Evolutionary conservation across 1,284 basidiomycete genomes (phyloP).

Genomic region (Malassezia brasiliensis): DNA sequence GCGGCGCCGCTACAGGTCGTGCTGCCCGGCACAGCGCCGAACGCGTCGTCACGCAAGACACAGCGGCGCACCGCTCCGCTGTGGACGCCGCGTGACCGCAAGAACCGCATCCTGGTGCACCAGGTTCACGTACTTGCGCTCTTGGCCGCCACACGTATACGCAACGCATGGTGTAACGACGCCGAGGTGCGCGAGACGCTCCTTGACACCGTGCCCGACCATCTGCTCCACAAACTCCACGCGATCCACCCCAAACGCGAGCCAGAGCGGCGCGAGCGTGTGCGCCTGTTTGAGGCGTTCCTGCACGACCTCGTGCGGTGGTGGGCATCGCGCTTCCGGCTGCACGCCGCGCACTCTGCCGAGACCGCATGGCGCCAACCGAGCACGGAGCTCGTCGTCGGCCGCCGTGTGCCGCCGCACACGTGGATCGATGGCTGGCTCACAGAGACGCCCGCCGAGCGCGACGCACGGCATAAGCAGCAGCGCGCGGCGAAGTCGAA

Average conservation of each 20-base stretch:
- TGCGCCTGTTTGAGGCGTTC: constrained; percentile 44
- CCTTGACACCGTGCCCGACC: constrained; percentile 28
- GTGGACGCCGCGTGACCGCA: constrained; percentile 40
- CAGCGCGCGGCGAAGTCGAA: neutral
- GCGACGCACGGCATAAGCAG: constrained; percentile 33
- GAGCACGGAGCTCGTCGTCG: constrained; percentile 29
- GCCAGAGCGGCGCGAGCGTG: constrained; percentile 38
- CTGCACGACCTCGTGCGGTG: constrained; percentile 38
- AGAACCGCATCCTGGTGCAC: constrained; percentile 36
- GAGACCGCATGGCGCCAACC: constrained; percentile 41
- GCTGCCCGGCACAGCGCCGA: constrained; percentile 12
- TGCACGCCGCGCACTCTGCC: constrained; percentile 30
- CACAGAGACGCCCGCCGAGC: constrained; percentile 31
- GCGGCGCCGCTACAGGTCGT: constrained; percentile 21
- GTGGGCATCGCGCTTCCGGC: constrained; percentile 38
- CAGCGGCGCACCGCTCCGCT: constrained; percentile 19
- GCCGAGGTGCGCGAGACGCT: constrained; percentile 58
- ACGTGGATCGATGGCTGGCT: constrained; percentile 42
- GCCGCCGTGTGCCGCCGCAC: constrained; percentile 24
- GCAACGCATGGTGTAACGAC: constrained; percentile 81
- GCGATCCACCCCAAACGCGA: constrained; percentile 41
- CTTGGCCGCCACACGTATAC: constrained; percentile 62
- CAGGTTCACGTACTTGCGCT: constrained; percentile 54
- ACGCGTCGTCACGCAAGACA: constrained; percentile 15
- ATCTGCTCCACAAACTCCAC: constrained; percentile 33